Base-by-base conservation (phyloP, 106 monocot species). In the Dendrobium catenatum region DNA sequence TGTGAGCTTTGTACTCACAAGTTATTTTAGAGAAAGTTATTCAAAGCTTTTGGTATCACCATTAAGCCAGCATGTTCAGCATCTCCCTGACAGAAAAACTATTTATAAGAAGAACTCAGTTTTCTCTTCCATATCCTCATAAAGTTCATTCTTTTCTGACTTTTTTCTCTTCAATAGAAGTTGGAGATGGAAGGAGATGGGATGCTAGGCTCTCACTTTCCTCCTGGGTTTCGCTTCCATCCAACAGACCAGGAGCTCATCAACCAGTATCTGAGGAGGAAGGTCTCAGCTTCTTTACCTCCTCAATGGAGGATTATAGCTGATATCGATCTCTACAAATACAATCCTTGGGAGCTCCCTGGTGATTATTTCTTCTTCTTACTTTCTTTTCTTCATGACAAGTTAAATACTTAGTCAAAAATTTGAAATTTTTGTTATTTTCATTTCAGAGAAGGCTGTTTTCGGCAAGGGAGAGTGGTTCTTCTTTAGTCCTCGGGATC, bases 381-480 rank as follows among this genome's bases (percentile, higher is more conserved):
- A 51, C 2, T 3, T 51, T 51, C 15, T 51, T 51, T 13, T 13
- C 2, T 13, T 51, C 10, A 51, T 51, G 2, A 13, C 51, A 51
- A 51, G 51, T 51, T 10, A 0, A 46, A 51, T 51, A 3, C 15
- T 51, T 3, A 51, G 13, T 3, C 51, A 51, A 51, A 51, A 51
- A 15, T 51, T 13, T 46, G 43, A 75, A 5, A 43, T 42, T 20
- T 5, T 29, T 9, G 16, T 29, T 47, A 33, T 11, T 7, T 15
- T 56, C 11, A 46, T 56, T 56, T 3, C 84, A 85, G 85, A 29
- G 22, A 85, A 81, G 64, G 81, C 85, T 0, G 29, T 81, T 22
- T 85, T 85, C 18, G 85, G 85, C 2, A 81, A 85, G 10, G 81
- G 46, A 17, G 83, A 83, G 15, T 79, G 82, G 82, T 85, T 85